These are phyloP conservation scores for Tolypocladium paradoxum DNA, from an alignment of 2,329 filamentous ascomycete genomes.

Conservation along the genomic window DNA sequence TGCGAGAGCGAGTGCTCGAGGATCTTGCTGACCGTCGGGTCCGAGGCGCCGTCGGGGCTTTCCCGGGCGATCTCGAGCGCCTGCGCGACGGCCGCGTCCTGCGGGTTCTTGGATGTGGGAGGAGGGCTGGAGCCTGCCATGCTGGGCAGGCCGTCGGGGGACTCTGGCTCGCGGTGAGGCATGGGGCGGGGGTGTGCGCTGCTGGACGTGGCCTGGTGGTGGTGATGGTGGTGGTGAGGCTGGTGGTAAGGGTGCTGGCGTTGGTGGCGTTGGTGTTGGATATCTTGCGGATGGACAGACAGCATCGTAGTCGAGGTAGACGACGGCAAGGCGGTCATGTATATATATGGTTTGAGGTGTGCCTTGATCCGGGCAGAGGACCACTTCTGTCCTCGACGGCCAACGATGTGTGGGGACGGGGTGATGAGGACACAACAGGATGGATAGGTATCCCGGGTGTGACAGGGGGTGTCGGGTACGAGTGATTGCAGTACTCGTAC, in stretches of 20 bases:
- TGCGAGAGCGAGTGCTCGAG: constrained; percentile 53
- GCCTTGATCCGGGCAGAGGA: neutral
- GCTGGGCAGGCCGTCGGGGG: constrained; percentile 4
- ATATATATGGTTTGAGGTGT: constrained; percentile 6
- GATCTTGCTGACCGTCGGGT: constrained; percentile 50
- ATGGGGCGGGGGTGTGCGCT: constrained; percentile 1
- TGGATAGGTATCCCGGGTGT: neutral
- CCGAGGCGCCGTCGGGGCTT: constrained; percentile 52
- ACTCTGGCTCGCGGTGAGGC: constrained; percentile 12
- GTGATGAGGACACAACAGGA: neutral
- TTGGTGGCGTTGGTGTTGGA: constrained; percentile 5
- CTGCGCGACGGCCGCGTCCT: constrained; percentile 42
- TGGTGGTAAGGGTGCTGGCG: neutral
- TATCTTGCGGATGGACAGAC: constrained; percentile 9
- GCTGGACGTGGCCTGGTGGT: neutral
- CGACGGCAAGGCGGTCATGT: constrained; percentile 7
- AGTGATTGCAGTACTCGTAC: neutral
- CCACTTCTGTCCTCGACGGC: neutral
- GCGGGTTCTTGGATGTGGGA: constrained; percentile 9
- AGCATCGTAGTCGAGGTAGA: constrained; percentile 7
- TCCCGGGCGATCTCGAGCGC: constrained; percentile 70
- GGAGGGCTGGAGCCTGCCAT: constrained; percentile 1
- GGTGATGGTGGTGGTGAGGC: neutral
- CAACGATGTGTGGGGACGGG: neutral
- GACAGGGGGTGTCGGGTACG: neutral